phyloP scores from a whole-genome alignment of 2,329 filamentous ascomycete species.

The Trichoderma koningiopsis region DNA sequence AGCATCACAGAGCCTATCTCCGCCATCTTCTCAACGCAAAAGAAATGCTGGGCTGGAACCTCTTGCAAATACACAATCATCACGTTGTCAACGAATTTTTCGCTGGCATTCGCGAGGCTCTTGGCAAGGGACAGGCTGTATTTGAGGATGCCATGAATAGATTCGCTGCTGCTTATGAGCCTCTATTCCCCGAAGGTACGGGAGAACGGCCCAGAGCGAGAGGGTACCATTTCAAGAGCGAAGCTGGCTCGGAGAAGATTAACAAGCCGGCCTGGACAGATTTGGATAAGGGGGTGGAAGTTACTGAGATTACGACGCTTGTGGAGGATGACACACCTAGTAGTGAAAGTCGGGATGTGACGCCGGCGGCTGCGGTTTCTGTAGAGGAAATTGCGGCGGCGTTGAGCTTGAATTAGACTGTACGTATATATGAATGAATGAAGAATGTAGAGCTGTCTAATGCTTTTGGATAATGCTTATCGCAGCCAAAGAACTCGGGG shows the following conservation, averaged over 20 bases:
- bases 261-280: slow-evolving; percentile 69
- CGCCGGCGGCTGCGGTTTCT: background rate
- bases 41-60: slow-evolving; percentile 95
- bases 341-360: background rate
- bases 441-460: background rate
- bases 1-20: slow-evolving; percentile 83
- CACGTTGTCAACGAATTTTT: slow-evolving; percentile 75
- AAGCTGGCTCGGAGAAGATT: slow-evolving; percentile 65
- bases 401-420: background rate
- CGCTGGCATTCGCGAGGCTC: slow-evolving; percentile 63
- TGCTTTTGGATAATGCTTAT: background rate
- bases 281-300: slow-evolving; percentile 37
- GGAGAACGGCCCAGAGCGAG: slow-evolving; percentile 77
- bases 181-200: slow-evolving; percentile 70
- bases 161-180: slow-evolving; percentile 63
- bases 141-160: slow-evolving; percentile 58
- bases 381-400: slow-evolving; percentile 10
- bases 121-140: slow-evolving; percentile 54
- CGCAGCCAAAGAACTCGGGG: too few relatives aligned
- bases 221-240: slow-evolving; percentile 79
- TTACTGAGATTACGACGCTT: slow-evolving; percentile 2
- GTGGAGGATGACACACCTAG: background rate
- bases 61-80: slow-evolving; percentile 92
- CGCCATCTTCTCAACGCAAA: slow-evolving; percentile 86
- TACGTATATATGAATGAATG: background rate